Conservation (phyloP, 2,329 filamentous ascomycete species). For the Epichloe amarillans region DNA sequence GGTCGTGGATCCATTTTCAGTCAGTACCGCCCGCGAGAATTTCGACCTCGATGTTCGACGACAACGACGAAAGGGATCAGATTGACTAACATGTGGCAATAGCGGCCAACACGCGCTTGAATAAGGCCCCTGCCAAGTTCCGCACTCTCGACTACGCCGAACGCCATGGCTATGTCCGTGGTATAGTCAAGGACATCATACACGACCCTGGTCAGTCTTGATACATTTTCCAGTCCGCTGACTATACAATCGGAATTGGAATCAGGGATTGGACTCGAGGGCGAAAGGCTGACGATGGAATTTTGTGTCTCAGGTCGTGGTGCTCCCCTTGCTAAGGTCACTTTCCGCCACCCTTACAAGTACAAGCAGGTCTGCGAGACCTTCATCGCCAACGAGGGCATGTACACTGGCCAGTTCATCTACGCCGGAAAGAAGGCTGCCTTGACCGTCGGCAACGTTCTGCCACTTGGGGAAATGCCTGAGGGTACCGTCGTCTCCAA, state of each 20-base stretch:
- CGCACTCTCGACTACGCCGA: slow-evolving; percentile 92
- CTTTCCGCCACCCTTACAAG: slow-evolving; percentile 95
- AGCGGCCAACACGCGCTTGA: slow-evolving; percentile 78
- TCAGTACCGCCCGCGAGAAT: slow-evolving; percentile 22
- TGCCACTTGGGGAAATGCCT: slow-evolving; percentile 84
- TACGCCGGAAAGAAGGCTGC: slow-evolving; percentile 99
- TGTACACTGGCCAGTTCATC: slow-evolving; percentile 99
- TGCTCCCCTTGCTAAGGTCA: slow-evolving; percentile 94
- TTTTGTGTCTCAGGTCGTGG: slow-evolving; percentile 48
- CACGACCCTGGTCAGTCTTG: slow-evolving; percentile 68
- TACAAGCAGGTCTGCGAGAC: slow-evolving; percentile 98
- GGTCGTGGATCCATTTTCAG: slow-evolving; percentile 46
- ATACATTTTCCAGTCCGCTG: neutral
- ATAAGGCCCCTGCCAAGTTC: slow-evolving; percentile 80
- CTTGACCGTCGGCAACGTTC: slow-evolving; percentile 93
- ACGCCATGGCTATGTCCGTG: slow-evolving; percentile 93
- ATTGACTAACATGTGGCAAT: slow-evolving; percentile 20
- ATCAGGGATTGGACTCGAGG: neutral
- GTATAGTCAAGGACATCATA: slow-evolving; percentile 97
- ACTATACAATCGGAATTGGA: neutral
- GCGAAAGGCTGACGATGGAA: slow-evolving; percentile 13
- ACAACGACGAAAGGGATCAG: slow-evolving; percentile 7
- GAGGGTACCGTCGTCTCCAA: slow-evolving; percentile 99
- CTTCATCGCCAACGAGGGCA: slow-evolving; percentile 99
- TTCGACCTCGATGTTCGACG: slow-evolving; percentile 11